phyloP scores from a whole-genome alignment of 148 eudicot genomes.

The Heliamphora exappendiculata region DNA sequence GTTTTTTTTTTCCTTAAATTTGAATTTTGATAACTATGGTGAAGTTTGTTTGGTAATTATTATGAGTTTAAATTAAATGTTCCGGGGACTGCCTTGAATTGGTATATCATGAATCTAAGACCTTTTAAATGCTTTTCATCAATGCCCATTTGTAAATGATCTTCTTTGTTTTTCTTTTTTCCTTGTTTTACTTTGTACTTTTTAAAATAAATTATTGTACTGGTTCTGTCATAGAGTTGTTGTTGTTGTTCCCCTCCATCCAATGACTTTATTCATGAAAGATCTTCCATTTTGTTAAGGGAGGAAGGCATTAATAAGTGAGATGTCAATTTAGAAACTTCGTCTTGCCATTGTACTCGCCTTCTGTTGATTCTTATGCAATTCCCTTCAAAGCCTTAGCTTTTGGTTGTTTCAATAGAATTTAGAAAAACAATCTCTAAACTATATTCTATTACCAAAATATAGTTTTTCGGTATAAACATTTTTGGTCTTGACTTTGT shows the following conservation, averaged over 20 bases:
- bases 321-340: not conserved
- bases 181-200: too few relatives aligned
- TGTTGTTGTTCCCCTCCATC: too few relatives aligned
- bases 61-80: not conserved
- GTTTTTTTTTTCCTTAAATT: not conserved
- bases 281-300: not conserved
- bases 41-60: not conserved
- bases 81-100: slow-evolving; percentile 1
- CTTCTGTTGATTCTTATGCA: not conserved
- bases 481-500: not conserved
- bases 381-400: not conserved
- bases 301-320: not conserved
- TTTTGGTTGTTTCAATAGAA: not conserved
- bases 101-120: slow-evolving; percentile 1
- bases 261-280: not conserved
- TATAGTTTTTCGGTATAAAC: not conserved
- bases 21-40: not conserved
- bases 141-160: not conserved
- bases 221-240: not conserved
- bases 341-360: not conserved
- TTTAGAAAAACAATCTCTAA: not conserved
- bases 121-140: not conserved
- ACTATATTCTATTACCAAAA: not conserved
- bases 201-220: not conserved
- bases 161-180: not conserved